Percentiles rank a stretch among this genome's conserved stretches.
Conservation (phyloP, 2,329 filamentous ascomycete genomes). For the Meredithiella fracta region DNA sequence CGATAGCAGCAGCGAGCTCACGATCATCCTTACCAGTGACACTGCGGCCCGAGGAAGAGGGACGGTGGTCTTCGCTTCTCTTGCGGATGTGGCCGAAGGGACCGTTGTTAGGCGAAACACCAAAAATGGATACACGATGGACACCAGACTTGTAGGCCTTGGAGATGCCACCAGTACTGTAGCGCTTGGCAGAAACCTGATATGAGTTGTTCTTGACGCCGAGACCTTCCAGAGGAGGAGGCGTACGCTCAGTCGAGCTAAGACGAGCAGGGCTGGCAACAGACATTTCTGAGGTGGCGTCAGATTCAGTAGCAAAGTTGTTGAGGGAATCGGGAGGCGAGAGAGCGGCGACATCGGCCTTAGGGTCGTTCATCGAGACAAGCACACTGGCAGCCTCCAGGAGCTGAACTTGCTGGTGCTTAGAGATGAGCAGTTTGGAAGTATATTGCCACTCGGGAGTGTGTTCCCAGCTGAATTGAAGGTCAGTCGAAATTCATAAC, state of each 20-base stretch:
- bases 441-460: slow-evolving; percentile 95
- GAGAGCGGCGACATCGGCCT: slow-evolving; percentile 33
- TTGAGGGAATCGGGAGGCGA: slow-evolving; percentile 50
- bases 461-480: slow-evolving; percentile 79
- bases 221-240: slow-evolving; percentile 55
- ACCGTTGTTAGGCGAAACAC: slow-evolving; percentile 20
- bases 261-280: slow-evolving; percentile 66
- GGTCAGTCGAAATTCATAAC: neutral
- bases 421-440: slow-evolving; percentile 94
- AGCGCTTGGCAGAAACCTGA: slow-evolving; percentile 37
- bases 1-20: slow-evolving; percentile 77
- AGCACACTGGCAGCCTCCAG: slow-evolving; percentile 94
- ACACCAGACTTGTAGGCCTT: slow-evolving; percentile 60
- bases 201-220: slow-evolving; percentile 34
- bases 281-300: slow-evolving; percentile 64
- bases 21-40: slow-evolving; percentile 65
- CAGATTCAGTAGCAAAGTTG: slow-evolving; percentile 60
- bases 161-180: slow-evolving; percentile 45
- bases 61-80: slow-evolving; percentile 58
- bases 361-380: slow-evolving; percentile 58
- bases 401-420: slow-evolving; percentile 97
- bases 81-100: slow-evolving; percentile 45
- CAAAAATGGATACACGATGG: slow-evolving; percentile 34
- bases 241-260: slow-evolving; percentile 74
- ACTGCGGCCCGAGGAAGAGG: slow-evolving; percentile 63